phyloP scores from a whole-genome alignment of 805 yeast genomes.

The Barnettozyma sucrosica region DNA sequence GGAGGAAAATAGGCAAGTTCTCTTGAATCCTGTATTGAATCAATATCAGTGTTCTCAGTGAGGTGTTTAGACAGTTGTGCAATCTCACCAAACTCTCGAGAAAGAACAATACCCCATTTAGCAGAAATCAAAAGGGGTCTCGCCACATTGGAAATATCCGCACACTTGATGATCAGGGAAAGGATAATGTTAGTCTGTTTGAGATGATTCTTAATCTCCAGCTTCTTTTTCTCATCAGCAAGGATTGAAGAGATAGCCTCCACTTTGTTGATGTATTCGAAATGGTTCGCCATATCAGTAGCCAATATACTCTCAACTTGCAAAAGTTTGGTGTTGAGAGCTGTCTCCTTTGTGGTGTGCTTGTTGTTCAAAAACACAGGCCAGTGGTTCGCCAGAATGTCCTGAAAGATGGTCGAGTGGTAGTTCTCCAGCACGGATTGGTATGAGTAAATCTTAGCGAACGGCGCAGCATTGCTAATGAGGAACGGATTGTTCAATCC shows the following conservation, averaged over 20 bases:
- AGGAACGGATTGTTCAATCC: conserved; percentile 84
- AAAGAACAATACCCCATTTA: conserved; percentile 81
- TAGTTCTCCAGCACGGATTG: conserved; percentile 75
- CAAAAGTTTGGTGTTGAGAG: conserved; percentile 22
- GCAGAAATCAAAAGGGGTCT: conserved; percentile 70
- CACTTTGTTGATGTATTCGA: conserved; percentile 57
- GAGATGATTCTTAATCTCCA: conserved; percentile 12
- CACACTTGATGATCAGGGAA: conserved; percentile 79
- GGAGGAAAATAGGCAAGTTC: conserved; percentile 29
- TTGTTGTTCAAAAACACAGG: conserved; percentile 30
- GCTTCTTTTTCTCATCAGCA: conserved; percentile 10
- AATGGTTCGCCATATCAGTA: conserved; percentile 93
- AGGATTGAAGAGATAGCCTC: conserved; percentile 27
- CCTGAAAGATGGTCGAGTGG: conserved; percentile 63
- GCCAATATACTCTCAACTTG: conserved; percentile 52
- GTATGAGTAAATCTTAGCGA: conserved; percentile 56
- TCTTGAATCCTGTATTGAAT: conserved; percentile 15
- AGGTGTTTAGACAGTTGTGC: conserved; percentile 41
- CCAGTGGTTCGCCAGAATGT: conserved; percentile 48
- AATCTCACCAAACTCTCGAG: conserved; percentile 72
- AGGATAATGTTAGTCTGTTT: conserved; percentile 41
- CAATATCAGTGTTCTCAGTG: conserved; percentile 21
- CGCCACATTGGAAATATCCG: conserved; percentile 92
- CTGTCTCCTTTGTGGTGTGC: conserved; percentile 9
- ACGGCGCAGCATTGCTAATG: conserved; percentile 50